Percentiles rank a stretch among this genome's conserved stretches.
Conservation (phyloP, 2,329 filamentous ascomycete species). For the Fusarium verrucosum region DNA sequence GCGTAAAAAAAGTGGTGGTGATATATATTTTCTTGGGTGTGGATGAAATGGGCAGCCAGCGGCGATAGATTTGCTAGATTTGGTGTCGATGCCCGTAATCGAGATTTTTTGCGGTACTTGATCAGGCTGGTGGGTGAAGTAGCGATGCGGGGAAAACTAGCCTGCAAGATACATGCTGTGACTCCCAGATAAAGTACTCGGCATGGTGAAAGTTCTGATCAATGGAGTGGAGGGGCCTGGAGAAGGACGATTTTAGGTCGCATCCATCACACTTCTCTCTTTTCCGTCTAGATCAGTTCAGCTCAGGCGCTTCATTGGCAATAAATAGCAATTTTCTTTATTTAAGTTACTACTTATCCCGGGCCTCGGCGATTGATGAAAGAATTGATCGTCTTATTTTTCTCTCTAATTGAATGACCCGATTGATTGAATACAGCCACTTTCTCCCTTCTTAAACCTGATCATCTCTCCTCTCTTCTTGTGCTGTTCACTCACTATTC, state of each 20-base stretch:
- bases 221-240: constrained; percentile 1
- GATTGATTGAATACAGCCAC: constrained; percentile 7
- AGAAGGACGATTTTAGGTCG: constrained; percentile 22
- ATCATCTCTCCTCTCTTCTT: constrained; percentile 3
- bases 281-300: constrained; percentile 29
- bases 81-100: constrained; percentile 40
- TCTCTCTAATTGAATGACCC: neutral
- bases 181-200: constrained; percentile 24
- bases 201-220: constrained; percentile 34
- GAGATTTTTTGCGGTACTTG: constrained; percentile 43
- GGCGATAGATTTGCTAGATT: constrained; percentile 39
- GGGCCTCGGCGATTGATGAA: constrained; percentile 28
- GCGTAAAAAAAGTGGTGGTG: constrained; percentile 16
- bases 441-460: constrained; percentile 9
- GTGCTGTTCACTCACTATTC: constrained; percentile 12
- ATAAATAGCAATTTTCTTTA: constrained; percentile 5
- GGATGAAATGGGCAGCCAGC: constrained; percentile 38
- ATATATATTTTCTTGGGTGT: constrained; percentile 38
- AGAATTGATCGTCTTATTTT: constrained; percentile 15
- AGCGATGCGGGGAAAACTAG: constrained; percentile 9
- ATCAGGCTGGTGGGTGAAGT: constrained; percentile 26
- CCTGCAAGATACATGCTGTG: constrained; percentile 14
- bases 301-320: constrained; percentile 28
- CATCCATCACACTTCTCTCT: constrained; percentile 20
- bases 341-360: no score